These are phyloP conservation scores for Neckera pumila DNA, from an alignment of 225 moss, liverwort and hornwort genomes.

Conservation along the genomic window DNA sequence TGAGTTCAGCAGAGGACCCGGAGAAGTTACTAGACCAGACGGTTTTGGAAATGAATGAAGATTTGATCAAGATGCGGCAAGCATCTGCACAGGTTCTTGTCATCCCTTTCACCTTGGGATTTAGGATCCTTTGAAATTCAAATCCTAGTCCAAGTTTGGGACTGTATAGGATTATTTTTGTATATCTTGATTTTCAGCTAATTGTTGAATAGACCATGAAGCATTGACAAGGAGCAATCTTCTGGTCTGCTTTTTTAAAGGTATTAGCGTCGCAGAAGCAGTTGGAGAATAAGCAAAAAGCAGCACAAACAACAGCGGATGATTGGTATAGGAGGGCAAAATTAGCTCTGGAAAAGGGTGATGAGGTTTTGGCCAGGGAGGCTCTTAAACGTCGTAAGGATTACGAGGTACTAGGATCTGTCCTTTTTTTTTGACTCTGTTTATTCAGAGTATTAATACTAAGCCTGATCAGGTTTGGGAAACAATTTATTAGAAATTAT, in stretches of 20 bases:
- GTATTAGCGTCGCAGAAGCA: conserved; percentile 96
- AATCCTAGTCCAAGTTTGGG: not conserved
- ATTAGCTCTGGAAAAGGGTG: conserved; percentile 88
- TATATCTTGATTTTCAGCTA: not conserved
- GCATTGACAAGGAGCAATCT: not conserved
- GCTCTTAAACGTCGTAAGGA: conserved; percentile 94
- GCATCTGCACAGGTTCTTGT: conserved; percentile 75
- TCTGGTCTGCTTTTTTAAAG: conserved; percentile 25
- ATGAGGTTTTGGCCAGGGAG: conserved; percentile 89
- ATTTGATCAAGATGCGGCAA: conserved; percentile 95
- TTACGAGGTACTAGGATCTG: conserved; percentile 51
- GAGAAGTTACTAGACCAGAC: conserved; percentile 97
- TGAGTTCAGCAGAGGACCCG: conserved; percentile 96
- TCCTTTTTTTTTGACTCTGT: not conserved
- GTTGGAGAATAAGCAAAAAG: conserved; percentile 88
- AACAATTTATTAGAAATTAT: not conserved
- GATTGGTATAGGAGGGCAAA: conserved; percentile 99
- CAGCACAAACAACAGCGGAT: conserved; percentile 76
- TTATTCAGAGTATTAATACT: not conserved
- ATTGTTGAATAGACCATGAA: not conserved
- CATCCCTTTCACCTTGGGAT: not conserved
- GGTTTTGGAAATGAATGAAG: conserved; percentile 97
- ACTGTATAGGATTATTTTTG: not conserved
- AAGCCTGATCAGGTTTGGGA: not conserved
- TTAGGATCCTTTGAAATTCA: not conserved